Evolutionary conservation across 768 basidiomycete species (phyloP).

Genomic region (Lactarius quietus): DNA sequence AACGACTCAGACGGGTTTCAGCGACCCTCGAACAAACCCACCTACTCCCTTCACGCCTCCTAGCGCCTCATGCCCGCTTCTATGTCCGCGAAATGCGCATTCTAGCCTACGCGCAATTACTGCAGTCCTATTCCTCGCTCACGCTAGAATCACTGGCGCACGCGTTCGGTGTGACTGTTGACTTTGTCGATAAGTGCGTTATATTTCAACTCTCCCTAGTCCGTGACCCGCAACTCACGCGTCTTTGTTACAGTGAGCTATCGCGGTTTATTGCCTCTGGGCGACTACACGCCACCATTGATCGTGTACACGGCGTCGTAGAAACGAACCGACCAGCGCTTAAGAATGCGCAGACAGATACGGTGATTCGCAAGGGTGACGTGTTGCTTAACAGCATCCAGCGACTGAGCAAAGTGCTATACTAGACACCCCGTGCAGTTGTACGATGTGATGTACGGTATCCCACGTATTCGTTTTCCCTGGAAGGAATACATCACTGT

Average conservation of each 20-base stretch:
- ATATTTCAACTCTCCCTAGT: background rate
- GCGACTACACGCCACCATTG: constrained; percentile 82
- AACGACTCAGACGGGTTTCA: constrained; percentile 30
- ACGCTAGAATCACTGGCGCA: constrained; percentile 81
- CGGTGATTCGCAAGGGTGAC: constrained; percentile 92
- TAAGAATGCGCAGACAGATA: constrained; percentile 88
- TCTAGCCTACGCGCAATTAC: constrained; percentile 83
- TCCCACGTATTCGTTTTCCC: background rate
- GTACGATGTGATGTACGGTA: constrained; percentile 10
- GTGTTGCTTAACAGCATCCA: constrained; percentile 83
- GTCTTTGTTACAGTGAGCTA: constrained; percentile 58
- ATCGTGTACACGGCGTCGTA: constrained; percentile 92
- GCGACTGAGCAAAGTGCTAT: constrained; percentile 84
- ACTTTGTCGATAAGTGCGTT: constrained; percentile 82
- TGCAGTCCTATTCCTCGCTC: constrained; percentile 88
- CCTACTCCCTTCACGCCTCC: constrained; percentile 82
- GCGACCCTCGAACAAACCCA: constrained; percentile 86
- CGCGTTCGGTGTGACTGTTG: constrained; percentile 86
- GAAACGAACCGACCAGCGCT: constrained; percentile 78
- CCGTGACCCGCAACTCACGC: constrained; percentile 6
- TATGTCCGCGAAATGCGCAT: constrained; percentile 97
- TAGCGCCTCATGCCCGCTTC: constrained; percentile 81
- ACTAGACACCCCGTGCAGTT: constrained; percentile 31
- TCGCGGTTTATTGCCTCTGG: constrained; percentile 88
- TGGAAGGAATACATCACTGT: background rate